Evolutionary conservation across 1,284 basidiomycete species (phyloP).

Genomic region (Apiotrichum montevideense): DNA sequence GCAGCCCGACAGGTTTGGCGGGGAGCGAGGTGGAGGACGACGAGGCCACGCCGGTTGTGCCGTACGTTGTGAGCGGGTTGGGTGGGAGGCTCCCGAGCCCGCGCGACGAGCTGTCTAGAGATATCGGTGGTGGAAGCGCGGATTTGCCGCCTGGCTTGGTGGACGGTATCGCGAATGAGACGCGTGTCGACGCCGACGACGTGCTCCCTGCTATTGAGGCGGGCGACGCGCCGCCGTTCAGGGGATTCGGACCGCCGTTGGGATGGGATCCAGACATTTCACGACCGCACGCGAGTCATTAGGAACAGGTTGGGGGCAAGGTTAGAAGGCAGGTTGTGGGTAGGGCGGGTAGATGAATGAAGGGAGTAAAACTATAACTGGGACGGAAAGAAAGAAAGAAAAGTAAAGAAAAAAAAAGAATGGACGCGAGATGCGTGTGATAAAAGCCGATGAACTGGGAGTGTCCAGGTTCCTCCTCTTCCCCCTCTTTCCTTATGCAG

Average conservation of each 20-base stretch:
- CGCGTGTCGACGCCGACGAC: background rate
- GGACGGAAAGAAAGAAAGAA: too few relatives aligned
- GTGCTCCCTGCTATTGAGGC: background rate
- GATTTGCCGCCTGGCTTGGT: background rate
- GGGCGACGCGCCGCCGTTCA: background rate
- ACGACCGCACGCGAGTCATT: background rate
- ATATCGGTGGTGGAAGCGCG: background rate
- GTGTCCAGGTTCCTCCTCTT: too few relatives aligned
- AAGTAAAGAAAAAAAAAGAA: too few relatives aligned
- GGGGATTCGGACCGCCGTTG: background rate
- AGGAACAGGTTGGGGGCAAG: background rate
- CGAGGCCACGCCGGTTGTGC: background rate
- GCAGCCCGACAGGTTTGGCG: background rate
- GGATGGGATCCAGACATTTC: background rate
- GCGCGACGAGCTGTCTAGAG: conserved; percentile 3
- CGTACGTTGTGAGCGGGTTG: background rate
- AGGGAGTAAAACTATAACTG: too few relatives aligned
- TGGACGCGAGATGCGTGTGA: too few relatives aligned
- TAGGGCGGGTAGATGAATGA: too few relatives aligned
- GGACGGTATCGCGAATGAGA: conserved; percentile 2
- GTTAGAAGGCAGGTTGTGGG: too few relatives aligned
- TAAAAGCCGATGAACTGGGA: too few relatives aligned
- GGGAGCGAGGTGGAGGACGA: background rate
- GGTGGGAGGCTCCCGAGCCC: background rate
- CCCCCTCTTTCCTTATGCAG: too few relatives aligned